These are phyloP conservation scores for Yamadazyma akitaensis DNA, from an alignment of 805 yeast species.

Conservation along the genomic window DNA sequence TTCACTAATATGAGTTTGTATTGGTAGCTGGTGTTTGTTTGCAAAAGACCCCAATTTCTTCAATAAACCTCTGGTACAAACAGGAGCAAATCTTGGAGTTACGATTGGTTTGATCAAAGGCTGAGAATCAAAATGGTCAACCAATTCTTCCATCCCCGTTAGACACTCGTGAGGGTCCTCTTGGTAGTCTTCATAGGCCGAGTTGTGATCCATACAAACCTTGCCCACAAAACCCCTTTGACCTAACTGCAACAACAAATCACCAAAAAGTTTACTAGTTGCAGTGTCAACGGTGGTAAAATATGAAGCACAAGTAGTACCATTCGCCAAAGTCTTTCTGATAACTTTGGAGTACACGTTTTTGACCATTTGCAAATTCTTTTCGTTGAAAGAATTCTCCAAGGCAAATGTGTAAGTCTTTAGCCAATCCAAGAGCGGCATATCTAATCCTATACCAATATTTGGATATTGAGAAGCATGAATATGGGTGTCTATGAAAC, in stretches of 20 bases:
- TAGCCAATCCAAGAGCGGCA: slow-evolving; percentile 88
- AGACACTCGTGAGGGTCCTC: slow-evolving; percentile 57
- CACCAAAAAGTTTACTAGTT: slow-evolving; percentile 75
- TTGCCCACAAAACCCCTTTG: slow-evolving; percentile 91
- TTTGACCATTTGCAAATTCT: slow-evolving; percentile 51
- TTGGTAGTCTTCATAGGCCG: slow-evolving; percentile 61
- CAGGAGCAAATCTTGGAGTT: slow-evolving; percentile 94
- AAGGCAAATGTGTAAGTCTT: slow-evolving; percentile 84
- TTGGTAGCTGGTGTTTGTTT: slow-evolving; percentile 52
- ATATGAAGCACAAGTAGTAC: slow-evolving; percentile 91
- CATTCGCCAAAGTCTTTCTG: slow-evolving; percentile 64
- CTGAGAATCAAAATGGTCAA: slow-evolving; percentile 52
- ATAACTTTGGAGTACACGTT: slow-evolving; percentile 66
- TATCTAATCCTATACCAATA: slow-evolving; percentile 67
- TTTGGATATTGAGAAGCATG: slow-evolving; percentile 46
- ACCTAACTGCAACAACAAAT: slow-evolving; percentile 59
- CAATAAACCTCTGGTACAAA: slow-evolving; percentile 67
- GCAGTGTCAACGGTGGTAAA: slow-evolving; percentile 83
- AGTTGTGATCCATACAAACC: slow-evolving; percentile 87
- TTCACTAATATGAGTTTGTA: slow-evolving; percentile 92
- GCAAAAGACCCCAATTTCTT: slow-evolving; percentile 56
- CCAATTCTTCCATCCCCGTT: slow-evolving; percentile 51
- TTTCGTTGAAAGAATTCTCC: slow-evolving; percentile 57
- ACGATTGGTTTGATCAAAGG: slow-evolving; percentile 63
- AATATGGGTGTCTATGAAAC: slow-evolving; percentile 44